Evolutionary conservation across 352 stramenopile genomes (phyloP).

Genomic region (Pilasporangium apinafurcum): DNA sequence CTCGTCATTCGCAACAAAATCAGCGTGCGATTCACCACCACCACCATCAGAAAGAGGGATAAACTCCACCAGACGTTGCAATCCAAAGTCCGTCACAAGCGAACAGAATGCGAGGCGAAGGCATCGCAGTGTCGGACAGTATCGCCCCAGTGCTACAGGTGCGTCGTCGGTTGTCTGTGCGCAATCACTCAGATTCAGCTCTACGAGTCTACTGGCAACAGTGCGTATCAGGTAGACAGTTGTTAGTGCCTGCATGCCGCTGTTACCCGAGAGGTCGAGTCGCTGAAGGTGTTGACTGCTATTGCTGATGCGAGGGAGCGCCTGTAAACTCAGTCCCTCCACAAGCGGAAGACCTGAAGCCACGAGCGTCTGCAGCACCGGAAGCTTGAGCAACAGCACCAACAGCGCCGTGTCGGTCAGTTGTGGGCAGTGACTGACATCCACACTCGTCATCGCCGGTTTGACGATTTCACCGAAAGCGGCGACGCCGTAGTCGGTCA

Average conservation of each 20-base stretch:
- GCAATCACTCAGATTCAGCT: conserved; percentile 52
- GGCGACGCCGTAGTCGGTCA: conserved; percentile 68
- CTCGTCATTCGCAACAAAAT: conserved; percentile 17
- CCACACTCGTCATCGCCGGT: conserved; percentile 25
- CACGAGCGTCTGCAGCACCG: conserved; percentile 26
- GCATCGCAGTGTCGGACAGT: conserved; percentile 23
- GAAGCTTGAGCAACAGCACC: conserved; percentile 31
- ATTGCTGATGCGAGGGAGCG: conserved; percentile 21
- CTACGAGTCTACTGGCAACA: conserved; percentile 20
- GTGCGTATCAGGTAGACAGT: conserved; percentile 35
- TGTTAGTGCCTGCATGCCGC: conserved; percentile 29
- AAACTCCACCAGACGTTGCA: conserved; percentile 38
- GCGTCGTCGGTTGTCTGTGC: conserved; percentile 46
- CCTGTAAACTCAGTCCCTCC: conserved; percentile 55
- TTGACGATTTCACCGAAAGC: conserved; percentile 36
- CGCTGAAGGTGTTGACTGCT: conserved; percentile 15
- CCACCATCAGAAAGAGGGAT: conserved; percentile 5
- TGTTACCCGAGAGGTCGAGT: conserved; percentile 27
- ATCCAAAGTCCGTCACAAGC: conserved; percentile 40
- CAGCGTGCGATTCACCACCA: conserved; percentile 12
- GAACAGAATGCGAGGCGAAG: conserved; percentile 52
- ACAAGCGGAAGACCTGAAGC: conserved; percentile 34
- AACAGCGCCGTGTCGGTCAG: conserved; percentile 57
- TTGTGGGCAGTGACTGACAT: conserved; percentile 48
- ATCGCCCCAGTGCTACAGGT: conserved; percentile 34